phyloP scores from a whole-genome alignment of 352 stramenopile species.

The Phytophthora megakarya region DNA sequence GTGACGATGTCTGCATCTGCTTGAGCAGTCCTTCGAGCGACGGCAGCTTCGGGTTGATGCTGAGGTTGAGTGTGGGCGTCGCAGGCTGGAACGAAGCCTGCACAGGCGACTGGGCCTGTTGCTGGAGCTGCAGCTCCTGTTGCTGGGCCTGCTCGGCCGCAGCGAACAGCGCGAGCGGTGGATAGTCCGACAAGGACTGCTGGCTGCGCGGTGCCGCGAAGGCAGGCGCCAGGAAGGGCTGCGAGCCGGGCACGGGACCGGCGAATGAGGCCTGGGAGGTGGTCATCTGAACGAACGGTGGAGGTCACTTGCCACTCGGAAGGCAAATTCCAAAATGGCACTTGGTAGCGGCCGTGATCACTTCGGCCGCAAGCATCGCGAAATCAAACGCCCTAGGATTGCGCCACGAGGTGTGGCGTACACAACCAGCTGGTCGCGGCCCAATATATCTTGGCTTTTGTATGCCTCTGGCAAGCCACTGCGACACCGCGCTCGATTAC shows the following conservation, averaged over 20 bases:
- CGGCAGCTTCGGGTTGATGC: slow-evolving; percentile 54
- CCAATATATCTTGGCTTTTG: slow-evolving; percentile 19
- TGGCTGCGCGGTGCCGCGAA: slow-evolving; percentile 37
- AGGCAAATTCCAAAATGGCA: slow-evolving; percentile 45
- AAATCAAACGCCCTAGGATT: slow-evolving; percentile 37
- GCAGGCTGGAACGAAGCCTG: slow-evolving; percentile 2
- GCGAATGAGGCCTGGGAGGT: slow-evolving; percentile 28
- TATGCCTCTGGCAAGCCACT: slow-evolving; percentile 22
- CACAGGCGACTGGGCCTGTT: slow-evolving; percentile 17
- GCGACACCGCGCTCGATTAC: slow-evolving; percentile 33
- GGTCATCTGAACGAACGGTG: slow-evolving; percentile 16
- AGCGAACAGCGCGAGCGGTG: slow-evolving; percentile 30
- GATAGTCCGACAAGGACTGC: slow-evolving; percentile 38
- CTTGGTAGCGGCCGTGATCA: slow-evolving; percentile 4
- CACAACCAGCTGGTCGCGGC: not conserved
- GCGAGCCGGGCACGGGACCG: slow-evolving; percentile 10
- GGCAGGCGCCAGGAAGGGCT: slow-evolving; percentile 35
- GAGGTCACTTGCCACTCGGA: slow-evolving; percentile 14
- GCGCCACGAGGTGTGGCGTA: slow-evolving; percentile 23
- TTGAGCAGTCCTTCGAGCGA: slow-evolving; percentile 71
- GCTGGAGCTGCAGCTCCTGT: slow-evolving; percentile 31
- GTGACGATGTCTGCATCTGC: slow-evolving; percentile 57
- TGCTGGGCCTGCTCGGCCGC: slow-evolving; percentile 32
- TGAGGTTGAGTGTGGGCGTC: slow-evolving; percentile 23
- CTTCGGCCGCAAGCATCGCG: slow-evolving; percentile 22